Evolutionary conservation across 1,284 basidiomycete genomes (phyloP).

Genomic region (Inonotus hispidus): DNA sequence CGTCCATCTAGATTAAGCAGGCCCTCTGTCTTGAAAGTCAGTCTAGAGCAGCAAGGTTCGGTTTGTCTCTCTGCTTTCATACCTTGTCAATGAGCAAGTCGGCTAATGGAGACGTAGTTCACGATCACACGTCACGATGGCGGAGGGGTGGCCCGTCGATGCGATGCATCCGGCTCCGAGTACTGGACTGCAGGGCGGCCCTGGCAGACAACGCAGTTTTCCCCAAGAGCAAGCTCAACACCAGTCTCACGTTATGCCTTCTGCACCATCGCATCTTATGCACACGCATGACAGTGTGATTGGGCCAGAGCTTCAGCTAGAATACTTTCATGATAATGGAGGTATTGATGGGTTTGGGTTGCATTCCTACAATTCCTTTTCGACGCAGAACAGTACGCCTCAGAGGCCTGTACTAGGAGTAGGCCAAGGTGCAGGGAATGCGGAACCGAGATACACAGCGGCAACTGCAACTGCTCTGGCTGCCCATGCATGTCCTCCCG

Average conservation of each 20-base stretch:
- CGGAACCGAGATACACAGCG: slow-evolving; percentile 10
- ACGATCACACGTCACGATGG: background rate
- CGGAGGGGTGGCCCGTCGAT: background rate
- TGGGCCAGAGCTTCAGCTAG: slow-evolving; percentile 11
- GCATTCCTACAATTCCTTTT: background rate
- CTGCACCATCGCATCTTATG: background rate
- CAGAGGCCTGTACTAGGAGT: slow-evolving; percentile 7
- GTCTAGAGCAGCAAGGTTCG: background rate
- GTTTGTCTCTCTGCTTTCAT: background rate
- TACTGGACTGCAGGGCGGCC: background rate
- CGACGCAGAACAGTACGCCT: background rate
- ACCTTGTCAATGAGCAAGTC: background rate
- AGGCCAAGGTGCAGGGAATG: slow-evolving; percentile 14
- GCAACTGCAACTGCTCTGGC: slow-evolving; percentile 15
- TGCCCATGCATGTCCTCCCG: background rate
- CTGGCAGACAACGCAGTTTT: background rate
- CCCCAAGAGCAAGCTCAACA: background rate
- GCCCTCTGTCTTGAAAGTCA: background rate
- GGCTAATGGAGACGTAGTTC: background rate
- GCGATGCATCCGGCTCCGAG: background rate
- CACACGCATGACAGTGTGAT: background rate
- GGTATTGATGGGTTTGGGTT: slow-evolving; percentile 9
- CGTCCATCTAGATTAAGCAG: background rate
- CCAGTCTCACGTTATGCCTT: background rate
- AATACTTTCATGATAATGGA: slow-evolving; percentile 8